Conservation (phyloP, 768 basidiomycete species). For the Panus rudis region DNA sequence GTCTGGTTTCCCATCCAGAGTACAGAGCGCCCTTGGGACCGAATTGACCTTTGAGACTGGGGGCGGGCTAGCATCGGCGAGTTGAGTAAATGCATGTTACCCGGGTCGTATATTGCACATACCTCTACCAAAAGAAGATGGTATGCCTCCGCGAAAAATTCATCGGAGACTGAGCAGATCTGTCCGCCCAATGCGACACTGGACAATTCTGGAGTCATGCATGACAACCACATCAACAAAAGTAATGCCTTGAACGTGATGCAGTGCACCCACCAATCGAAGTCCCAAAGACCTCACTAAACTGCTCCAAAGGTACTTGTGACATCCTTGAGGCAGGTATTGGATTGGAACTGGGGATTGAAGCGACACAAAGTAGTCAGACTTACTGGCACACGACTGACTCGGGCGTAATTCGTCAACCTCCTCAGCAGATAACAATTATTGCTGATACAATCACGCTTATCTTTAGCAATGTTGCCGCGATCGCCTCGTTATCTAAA, state of each 20-base stretch:
- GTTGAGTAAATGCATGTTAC: neutral
- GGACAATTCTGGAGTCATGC: conserved; percentile 65
- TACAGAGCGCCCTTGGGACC: conserved; percentile 92
- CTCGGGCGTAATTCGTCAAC: too few species aligned
- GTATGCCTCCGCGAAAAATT: conserved; percentile 88
- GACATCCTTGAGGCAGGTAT: too few species aligned
- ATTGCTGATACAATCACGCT: too few species aligned
- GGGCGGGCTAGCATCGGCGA: conserved; percentile 56
- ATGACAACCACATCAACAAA: neutral
- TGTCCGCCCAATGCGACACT: conserved; percentile 76
- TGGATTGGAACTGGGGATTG: too few species aligned
- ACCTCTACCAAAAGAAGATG: conserved; percentile 83
- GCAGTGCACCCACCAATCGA: conserved; percentile 41
- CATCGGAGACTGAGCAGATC: conserved; percentile 78
- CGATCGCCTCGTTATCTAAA: too few species aligned
- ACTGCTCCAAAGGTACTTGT: conserved; percentile 38
- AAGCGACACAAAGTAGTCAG: too few species aligned
- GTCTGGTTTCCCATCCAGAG: conserved; percentile 89
- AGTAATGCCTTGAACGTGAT: neutral
- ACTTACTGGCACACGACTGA: too few species aligned
- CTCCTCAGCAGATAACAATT: too few species aligned
- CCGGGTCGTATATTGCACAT: conserved; percentile 15
- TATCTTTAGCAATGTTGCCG: too few species aligned
- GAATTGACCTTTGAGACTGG: conserved; percentile 90
- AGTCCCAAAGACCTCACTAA: conserved; percentile 38